Evolutionary conservation across 148 eudicot genomes (phyloP).

Genomic region (Rhododendron ovatum): DNA sequence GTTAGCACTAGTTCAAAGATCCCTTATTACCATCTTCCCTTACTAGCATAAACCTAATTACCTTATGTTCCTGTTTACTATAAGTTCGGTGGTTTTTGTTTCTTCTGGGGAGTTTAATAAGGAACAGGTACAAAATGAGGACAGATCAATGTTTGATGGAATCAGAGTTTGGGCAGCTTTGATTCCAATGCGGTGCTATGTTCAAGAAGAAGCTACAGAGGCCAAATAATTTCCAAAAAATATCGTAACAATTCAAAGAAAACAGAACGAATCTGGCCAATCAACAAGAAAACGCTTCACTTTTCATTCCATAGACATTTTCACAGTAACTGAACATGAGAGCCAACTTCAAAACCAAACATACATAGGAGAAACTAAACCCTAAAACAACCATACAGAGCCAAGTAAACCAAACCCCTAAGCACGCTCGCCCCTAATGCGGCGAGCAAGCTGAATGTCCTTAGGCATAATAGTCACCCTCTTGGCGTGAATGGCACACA

Average conservation of each 20-base stretch:
- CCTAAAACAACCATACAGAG: background rate
- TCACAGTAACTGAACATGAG: background rate
- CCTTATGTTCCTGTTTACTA: background rate
- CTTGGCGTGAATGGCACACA: background rate
- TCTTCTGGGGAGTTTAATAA: no score
- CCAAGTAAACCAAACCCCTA: background rate
- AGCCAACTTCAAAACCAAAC: background rate
- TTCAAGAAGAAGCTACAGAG: no score
- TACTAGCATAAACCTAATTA: background rate
- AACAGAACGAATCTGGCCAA: background rate
- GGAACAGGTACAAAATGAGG: no score
- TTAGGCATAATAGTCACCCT: constrained; percentile 13
- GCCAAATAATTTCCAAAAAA: no score
- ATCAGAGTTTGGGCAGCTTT: background rate
- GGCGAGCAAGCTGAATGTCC: constrained; percentile 10
- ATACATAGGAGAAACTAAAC: background rate
- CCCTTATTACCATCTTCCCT: background rate
- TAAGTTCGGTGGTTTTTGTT: no score
- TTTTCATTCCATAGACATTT: background rate
- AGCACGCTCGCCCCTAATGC: constrained; percentile 16
- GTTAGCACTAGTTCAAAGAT: background rate
- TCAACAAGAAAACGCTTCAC: background rate
- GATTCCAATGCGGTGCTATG: no score
- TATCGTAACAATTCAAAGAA: background rate
- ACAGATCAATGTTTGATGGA: background rate